Evolutionary conservation across 345 rosid genomes (phyloP), one percentile per base, ranked within the genome.

Genomic region (Corchorus capsularis): DNA sequence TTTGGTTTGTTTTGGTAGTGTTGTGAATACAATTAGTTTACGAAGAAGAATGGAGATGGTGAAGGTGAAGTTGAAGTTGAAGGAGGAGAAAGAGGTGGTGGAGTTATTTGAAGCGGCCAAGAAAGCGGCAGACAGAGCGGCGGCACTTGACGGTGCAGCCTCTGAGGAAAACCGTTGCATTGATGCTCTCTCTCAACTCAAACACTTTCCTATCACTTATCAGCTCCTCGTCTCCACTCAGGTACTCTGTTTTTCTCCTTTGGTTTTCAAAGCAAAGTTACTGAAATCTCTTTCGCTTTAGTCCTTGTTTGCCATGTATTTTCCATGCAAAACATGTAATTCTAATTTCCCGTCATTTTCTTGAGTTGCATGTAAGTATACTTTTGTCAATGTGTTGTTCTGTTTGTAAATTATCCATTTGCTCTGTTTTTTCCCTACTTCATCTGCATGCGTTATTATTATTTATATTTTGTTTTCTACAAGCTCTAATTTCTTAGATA

Each of bases 111-210:
- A 53, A 53, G 57, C 57, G 3, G 57, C 57, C 20, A 53, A 17
- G 57, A 78, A 72, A 16, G 78, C 75, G 7, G 82, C 78, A 1
- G 74, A 37, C 9, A 41, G 70, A 2, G 69, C 39, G 35, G 46
- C 69, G 4, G 50, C 43, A 11, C 54, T 56, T 50, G 59, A 34
- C 1, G 72, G 63, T 8, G 77, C 69, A 19, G 78, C 32, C 27
- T n/a, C 39, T 1, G 82, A 79, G 70, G 82, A 79, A 41, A 67
- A 46, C 45, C 32, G 78, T 4, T 79, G 82, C 50, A 37, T 74
- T 34, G 76, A 78, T 49, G 76, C 72, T 5, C 65, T 78, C 50
- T 27, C 59, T 55, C 71, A 35, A 34, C 82, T 79, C n/a, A 74
- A 74, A 71, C 47, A 47, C 39, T 63, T 79, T 17, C 57, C 57